Conservation (phyloP, 805 yeast genomes). For the Hanseniaspora singularis region DNA sequence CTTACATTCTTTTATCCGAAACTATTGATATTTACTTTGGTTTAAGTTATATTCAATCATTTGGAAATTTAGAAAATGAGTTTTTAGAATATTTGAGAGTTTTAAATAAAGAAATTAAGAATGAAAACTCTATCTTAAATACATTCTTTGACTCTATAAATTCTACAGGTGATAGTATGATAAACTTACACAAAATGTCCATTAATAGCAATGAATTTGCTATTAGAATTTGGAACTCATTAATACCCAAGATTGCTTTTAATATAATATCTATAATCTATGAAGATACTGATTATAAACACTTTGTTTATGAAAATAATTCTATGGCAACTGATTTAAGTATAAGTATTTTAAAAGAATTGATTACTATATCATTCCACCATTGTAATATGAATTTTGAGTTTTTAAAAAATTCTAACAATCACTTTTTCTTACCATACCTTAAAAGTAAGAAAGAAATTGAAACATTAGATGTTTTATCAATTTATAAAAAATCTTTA, state of each 20-base stretch:
- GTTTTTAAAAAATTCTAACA: conserved; percentile 6
- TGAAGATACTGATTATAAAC: conserved; percentile 26
- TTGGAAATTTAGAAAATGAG: conserved; percentile 10
- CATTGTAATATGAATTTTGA: conserved; percentile 22
- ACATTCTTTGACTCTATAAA: conserved; percentile 17
- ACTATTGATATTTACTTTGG: conserved; percentile 24
- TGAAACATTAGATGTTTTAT: neutral
- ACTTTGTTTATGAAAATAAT: conserved; percentile 15
- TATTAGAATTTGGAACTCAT: conserved; percentile 23
- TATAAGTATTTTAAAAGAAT: conserved; percentile 24
- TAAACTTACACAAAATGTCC: neutral
- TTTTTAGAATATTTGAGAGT: conserved; percentile 14
- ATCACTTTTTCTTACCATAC: conserved; percentile 2
- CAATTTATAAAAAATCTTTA: conserved; percentile 21
- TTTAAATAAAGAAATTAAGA: conserved; percentile 4
- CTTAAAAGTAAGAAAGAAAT: neutral
- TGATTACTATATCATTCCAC: conserved; percentile 21
- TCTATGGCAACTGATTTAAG: conserved; percentile 21
- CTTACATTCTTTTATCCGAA: conserved; percentile 26
- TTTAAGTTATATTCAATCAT: conserved; percentile 19
- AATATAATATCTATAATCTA: conserved; percentile 27
- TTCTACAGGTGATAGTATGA: conserved; percentile 7
- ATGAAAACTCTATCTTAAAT: neutral
- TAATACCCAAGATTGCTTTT: conserved; percentile 26
- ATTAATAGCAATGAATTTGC: conserved; percentile 20